Percentiles rank a stretch among this genome's conserved stretches.
phyloP scores from a whole-genome alignment of 73 alveolate species.

The Paramecium tetraurelia region DNA sequence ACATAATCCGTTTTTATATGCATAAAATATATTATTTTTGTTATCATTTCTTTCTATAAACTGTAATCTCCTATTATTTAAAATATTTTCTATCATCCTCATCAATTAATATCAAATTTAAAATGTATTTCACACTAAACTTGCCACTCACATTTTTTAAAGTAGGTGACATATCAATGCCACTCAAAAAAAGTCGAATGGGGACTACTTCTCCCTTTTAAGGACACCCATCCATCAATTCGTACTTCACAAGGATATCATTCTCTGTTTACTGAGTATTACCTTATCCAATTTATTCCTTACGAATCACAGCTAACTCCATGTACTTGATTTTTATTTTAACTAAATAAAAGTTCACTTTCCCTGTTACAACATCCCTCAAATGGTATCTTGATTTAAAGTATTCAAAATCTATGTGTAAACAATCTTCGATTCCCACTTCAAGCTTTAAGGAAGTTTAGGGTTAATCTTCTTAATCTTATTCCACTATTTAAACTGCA shows the following conservation, averaged over 20 bases:
- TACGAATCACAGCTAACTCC: conserved; percentile 96
- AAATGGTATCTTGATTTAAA: conserved; percentile 90
- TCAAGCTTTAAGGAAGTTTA: not conserved
- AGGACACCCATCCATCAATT: conserved; percentile 98
- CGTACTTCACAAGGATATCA: conserved; percentile 94
- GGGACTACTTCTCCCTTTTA: conserved; percentile 97
- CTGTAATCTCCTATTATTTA: conserved; percentile 54
- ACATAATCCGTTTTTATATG: conserved; percentile 35
- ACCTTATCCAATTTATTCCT: conserved; percentile 72
- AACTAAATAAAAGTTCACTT: conserved; percentile 95
- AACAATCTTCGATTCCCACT: conserved; percentile 20
- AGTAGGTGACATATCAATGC: conserved; percentile 98
- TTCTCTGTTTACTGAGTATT: conserved; percentile 69
- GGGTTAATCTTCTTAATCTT: not conserved
- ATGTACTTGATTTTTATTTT: conserved; percentile 98
- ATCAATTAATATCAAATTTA: conserved; percentile 97
- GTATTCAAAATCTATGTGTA: conserved; percentile 98
- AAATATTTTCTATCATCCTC: conserved; percentile 92
- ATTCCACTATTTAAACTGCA: not conserved
- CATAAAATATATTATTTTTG: not conserved
- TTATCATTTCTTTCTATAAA: conserved; percentile 52
- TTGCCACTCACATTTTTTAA: conserved; percentile 85
- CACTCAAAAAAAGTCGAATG: conserved; percentile 91
- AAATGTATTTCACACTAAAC: conserved; percentile 89
- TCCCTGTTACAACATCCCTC: conserved; percentile 96